Evolutionary conservation across 2,329 filamentous ascomycete species (phyloP), one percentile per base, ranked within the genome.

Genomic region (Ceratocystiopsis brevicomis): DNA sequence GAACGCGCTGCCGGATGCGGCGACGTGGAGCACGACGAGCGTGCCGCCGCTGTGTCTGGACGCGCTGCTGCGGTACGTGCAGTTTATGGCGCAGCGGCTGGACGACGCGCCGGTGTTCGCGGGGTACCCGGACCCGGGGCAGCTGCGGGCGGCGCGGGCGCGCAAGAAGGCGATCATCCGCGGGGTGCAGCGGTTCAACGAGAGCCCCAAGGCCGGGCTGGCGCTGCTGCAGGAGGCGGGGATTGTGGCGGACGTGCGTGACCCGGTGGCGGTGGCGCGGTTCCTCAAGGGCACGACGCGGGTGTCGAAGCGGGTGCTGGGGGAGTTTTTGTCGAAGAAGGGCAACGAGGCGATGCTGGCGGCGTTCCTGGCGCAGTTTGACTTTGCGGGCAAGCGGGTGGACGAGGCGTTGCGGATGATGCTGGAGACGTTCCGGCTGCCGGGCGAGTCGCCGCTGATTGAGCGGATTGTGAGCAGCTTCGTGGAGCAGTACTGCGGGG

Each of bases 11-110:
- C 92, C 90, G 1, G 90, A 98, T 58, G 94, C 90, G 10, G 90
- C 88, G 6, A 95, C 87, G 6, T 98, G 90, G 90, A 98, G 92
- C 58, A 98, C 90, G 12, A 95, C 88, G 6, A 98, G 93, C 56
- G 92, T 98, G 1, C 90, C 90, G 15, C 90, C 90, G 1, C 65
- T 98, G 3, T 98, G 90, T 54, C 67, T 98, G 18, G 90, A 98
- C 61, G 86, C 90, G 11, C 66, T 98, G 12, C 67, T 98, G 19
- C 79, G 85, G 15, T 96, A 87, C 53, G 75, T 98, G 33, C 87
- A 95, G 55, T 94, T 85, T 50, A 80, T 98, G 50, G 81, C 85
- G 1, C 86, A 94, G 56, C 74, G 90, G 44, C 63, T 96, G 16
- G 74, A 92, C 41, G 74, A 90, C 43, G 65, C 74, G 21, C 75